Evolutionary conservation across 805 yeast species (phyloP).

Genomic region (Wickerhamiella spandovensis): DNA sequence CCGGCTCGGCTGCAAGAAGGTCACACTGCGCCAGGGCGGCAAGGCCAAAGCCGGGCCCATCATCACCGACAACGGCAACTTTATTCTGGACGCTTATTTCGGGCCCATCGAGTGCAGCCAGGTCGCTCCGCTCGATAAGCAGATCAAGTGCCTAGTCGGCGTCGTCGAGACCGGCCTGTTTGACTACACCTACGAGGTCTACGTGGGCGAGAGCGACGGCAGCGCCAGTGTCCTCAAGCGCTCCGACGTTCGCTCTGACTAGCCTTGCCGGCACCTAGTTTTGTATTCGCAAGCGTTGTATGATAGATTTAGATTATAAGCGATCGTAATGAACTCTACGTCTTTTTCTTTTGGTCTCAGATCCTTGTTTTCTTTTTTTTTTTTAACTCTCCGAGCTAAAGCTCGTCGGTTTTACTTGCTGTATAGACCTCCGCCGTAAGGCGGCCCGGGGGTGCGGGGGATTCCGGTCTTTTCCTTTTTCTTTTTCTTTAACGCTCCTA

Average conservation of each 20-base stretch:
- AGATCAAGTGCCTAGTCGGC: slow-evolving; percentile 69
- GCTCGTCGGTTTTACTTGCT: too few species aligned
- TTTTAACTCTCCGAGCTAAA: too few species aligned
- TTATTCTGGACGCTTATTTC: slow-evolving; percentile 84
- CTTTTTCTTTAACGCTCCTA: too few species aligned
- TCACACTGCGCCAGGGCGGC: slow-evolving; percentile 70
- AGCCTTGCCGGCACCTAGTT: too few species aligned
- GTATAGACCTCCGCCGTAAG: too few species aligned
- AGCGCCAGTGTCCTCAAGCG: slow-evolving; percentile 23
- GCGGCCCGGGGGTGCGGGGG: too few species aligned
- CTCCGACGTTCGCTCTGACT: not conserved
- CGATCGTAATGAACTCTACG: too few species aligned
- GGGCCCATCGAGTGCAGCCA: slow-evolving; percentile 45
- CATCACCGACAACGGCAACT: slow-evolving; percentile 90
- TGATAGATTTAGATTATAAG: too few species aligned
- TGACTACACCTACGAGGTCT: slow-evolving; percentile 58
- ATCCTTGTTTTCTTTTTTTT: too few species aligned
- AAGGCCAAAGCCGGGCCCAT: slow-evolving; percentile 94
- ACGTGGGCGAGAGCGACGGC: slow-evolving; percentile 82
- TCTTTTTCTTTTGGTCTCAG: too few species aligned
- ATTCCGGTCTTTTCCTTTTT: too few species aligned
- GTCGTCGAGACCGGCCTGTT: slow-evolving; percentile 95
- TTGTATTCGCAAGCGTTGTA: too few species aligned
- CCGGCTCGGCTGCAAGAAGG: slow-evolving; percentile 47
- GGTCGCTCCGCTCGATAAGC: slow-evolving; percentile 40